Percentiles rank a stretch among this genome's conserved stretches.
Evolutionary conservation across 345 rosid genomes (phyloP).

Genomic region (Diplotaxis tenuifolia): DNA sequence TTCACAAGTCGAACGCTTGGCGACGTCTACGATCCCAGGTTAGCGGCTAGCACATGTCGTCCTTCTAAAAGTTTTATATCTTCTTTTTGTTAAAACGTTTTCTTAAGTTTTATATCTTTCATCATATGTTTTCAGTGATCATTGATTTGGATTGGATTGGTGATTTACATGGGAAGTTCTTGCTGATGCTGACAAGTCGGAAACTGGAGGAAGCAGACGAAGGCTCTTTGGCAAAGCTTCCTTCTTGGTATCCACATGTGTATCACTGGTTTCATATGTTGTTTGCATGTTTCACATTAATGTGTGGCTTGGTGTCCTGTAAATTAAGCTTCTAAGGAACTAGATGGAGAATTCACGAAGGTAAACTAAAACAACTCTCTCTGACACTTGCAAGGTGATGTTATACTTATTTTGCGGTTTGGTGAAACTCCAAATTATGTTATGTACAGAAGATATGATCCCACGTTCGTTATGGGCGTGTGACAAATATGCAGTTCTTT

Average conservation of each 20-base stretch:
- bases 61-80: neutral
- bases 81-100: too few relatives aligned
- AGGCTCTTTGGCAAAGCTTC: neutral
- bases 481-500: neutral
- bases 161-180: neutral
- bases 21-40: neutral
- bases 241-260: too few relatives aligned
- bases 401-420: neutral
- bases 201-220: neutral
- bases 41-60: neutral
- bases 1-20: neutral
- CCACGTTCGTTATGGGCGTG: neutral
- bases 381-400: neutral
- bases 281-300: too few relatives aligned
- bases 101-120: neutral
- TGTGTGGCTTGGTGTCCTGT: neutral
- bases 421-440: neutral
- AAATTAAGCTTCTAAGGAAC: too few relatives aligned
- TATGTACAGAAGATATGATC: neutral
- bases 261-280: too few relatives aligned
- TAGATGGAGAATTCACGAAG: neutral
- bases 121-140: neutral
- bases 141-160: neutral
- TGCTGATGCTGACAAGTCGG: neutral
- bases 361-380: neutral